A percentile compares a stretch with the other conserved stretches of the same genome.
Conservation (phyloP, 2,329 filamentous ascomycete species). For the Huntiella omanensis region DNA sequence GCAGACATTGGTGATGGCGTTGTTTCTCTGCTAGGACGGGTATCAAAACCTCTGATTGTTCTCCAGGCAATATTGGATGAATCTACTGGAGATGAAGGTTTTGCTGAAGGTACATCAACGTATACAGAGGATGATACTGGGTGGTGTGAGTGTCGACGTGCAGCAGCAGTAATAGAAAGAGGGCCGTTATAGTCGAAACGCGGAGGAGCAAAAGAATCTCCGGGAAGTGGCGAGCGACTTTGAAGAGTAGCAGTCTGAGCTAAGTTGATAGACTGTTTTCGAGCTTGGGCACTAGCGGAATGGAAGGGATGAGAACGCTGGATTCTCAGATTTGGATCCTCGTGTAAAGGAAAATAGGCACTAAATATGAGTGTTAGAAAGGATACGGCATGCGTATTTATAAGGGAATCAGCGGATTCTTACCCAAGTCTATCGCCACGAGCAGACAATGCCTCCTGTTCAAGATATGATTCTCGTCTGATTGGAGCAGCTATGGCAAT, state of each 20-base stretch:
- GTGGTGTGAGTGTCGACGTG: constrained; percentile 2
- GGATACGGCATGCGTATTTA: neutral
- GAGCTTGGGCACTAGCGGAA: constrained; percentile 12
- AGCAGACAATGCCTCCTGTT: constrained; percentile 30
- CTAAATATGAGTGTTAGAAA: constrained; percentile 18
- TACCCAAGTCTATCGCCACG: constrained; percentile 41
- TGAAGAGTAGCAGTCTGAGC: constrained; percentile 7
- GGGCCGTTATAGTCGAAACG: constrained; percentile 2
- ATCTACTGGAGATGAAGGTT: neutral
- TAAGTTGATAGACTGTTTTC: constrained; percentile 9
- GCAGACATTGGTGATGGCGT: constrained; percentile 3
- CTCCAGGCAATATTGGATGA: constrained; percentile 7
- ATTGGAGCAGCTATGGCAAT: constrained; percentile 27
- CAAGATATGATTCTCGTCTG: constrained; percentile 5
- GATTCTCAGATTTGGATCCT: constrained; percentile 29
- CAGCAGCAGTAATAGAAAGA: constrained; percentile 1
- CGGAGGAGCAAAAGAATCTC: neutral
- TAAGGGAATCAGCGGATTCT: constrained; percentile 14
- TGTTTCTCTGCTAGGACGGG: neutral
- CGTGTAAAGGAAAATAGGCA: constrained; percentile 42
- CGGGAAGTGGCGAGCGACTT: neutral
- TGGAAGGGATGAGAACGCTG: constrained; percentile 33
- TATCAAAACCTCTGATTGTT: constrained; percentile 7
- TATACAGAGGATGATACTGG: neutral
- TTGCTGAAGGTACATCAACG: neutral